Percentiles rank a stretch among this genome's conserved stretches.
Conservation (phyloP, 2,329 filamentous ascomycete species). For the Cladosporium cucumerinum region DNA sequence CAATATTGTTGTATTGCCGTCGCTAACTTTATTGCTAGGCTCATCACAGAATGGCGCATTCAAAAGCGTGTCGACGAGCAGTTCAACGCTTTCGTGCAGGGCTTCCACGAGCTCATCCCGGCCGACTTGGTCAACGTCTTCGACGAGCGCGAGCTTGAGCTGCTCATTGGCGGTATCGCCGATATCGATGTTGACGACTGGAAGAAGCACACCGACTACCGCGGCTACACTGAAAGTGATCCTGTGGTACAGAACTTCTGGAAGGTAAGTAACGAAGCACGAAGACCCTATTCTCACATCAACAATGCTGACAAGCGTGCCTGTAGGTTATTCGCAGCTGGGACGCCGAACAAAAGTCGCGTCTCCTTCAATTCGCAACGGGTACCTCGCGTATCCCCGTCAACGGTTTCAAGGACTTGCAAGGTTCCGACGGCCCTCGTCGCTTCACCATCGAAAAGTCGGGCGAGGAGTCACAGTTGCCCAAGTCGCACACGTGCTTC, state of each 20-base stretch:
- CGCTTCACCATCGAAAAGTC: slow-evolving; percentile 98
- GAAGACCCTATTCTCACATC: background rate
- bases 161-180: slow-evolving; percentile 97
- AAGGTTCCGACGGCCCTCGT: slow-evolving; percentile 91
- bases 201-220: slow-evolving; percentile 99
- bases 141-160: slow-evolving; percentile 92
- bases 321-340: slow-evolving; percentile 75
- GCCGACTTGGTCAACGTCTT: slow-evolving; percentile 97
- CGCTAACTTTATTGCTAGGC: slow-evolving; percentile 40
- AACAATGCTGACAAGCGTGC: slow-evolving; percentile 20
- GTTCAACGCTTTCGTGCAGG: slow-evolving; percentile 95
- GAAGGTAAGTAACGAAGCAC: slow-evolving; percentile 57
- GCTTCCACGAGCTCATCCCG: slow-evolving; percentile 96
- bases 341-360: slow-evolving; percentile 98
- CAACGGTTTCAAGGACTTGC: slow-evolving; percentile 98
- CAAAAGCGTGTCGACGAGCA: slow-evolving; percentile 98
- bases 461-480: slow-evolving; percentile 82
- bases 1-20: background rate
- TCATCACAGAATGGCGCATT: slow-evolving; percentile 99
- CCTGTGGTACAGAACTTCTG: slow-evolving; percentile 98
- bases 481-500: slow-evolving; percentile 98
- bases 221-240: slow-evolving; percentile 95
- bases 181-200: slow-evolving; percentile 99
- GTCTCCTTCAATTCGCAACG: slow-evolving; percentile 92
- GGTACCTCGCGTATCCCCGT: slow-evolving; percentile 97